phyloP scores from a whole-genome alignment of 2,329 filamentous ascomycete species.

The Fusarium sp. region DNA sequence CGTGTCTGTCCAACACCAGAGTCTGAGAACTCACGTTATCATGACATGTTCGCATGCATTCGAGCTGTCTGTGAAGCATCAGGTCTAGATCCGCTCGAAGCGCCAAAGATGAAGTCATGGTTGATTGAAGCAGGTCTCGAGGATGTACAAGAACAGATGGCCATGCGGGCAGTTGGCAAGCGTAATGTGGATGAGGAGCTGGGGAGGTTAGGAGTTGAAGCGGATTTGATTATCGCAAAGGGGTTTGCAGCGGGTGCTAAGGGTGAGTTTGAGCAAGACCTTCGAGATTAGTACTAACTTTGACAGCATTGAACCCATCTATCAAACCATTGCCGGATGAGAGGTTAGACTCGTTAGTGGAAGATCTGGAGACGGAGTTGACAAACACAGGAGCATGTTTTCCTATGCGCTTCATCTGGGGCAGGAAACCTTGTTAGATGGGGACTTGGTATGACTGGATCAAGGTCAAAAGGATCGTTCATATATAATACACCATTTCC shows the following conservation, averaged over 20 bases:
- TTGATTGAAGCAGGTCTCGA: not conserved
- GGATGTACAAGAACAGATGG: not conserved
- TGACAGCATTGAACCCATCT: not conserved
- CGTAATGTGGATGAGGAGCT: not conserved
- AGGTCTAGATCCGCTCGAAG: slow-evolving; percentile 5
- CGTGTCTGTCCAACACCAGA: slow-evolving; percentile 7
- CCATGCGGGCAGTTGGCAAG: slow-evolving; percentile 7
- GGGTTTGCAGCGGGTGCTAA: slow-evolving; percentile 19
- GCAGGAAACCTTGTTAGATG: not conserved
- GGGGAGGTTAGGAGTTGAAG: not conserved
- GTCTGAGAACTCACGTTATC: not conserved
- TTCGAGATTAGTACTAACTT: fast-evolving
- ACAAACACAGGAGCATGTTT: not conserved
- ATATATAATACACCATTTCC: too few relatives aligned
- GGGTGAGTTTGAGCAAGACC: not conserved
- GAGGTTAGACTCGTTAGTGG: not conserved
- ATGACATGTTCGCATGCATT: slow-evolving; percentile 16
- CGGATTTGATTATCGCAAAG: slow-evolving; percentile 9
- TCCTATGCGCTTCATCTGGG: slow-evolving; percentile 19
- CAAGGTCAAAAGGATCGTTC: too few relatives aligned
- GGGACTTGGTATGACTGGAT: too few relatives aligned
- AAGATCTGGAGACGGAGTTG: slow-evolving; percentile 1
- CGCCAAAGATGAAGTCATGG: slow-evolving; percentile 20
- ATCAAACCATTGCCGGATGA: slow-evolving; percentile 2
- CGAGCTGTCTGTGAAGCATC: slow-evolving; percentile 9